Conservation (phyloP, 371 early-diverging fungal genomes). For the Umbelopsis sp. region DNA sequence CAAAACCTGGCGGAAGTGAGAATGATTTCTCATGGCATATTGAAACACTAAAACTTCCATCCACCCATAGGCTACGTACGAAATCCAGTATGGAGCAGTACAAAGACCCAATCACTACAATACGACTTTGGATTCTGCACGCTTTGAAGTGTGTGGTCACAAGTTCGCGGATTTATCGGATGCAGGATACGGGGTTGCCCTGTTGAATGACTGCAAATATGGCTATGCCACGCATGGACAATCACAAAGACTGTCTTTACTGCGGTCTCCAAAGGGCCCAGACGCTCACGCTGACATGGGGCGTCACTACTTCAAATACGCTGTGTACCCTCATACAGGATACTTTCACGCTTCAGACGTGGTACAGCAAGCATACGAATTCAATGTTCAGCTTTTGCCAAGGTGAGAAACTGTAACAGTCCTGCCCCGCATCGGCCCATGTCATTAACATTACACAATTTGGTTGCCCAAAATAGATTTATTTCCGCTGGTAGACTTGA, state of each 20-base stretch:
- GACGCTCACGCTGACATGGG: constrained; percentile 72
- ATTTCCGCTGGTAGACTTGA: not conserved
- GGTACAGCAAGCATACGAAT: constrained; percentile 84
- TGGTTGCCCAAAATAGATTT: not conserved
- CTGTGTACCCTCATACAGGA: constrained; percentile 86
- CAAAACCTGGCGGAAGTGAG: not conserved
- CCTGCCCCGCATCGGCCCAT: not conserved
- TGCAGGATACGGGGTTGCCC: constrained; percentile 91
- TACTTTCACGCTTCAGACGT: constrained; percentile 79
- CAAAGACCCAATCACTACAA: constrained; percentile 95
- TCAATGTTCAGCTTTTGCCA: constrained; percentile 80
- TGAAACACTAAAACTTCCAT: not conserved
- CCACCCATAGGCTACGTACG: constrained; percentile 79
- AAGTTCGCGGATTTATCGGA: constrained; percentile 95
- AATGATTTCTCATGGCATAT: not conserved
- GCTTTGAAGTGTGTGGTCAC: constrained; percentile 86
- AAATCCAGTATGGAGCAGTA: constrained; percentile 92
- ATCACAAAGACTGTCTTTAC: constrained; percentile 80
- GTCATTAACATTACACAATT: constrained; percentile 7
- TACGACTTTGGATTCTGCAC: constrained; percentile 90
- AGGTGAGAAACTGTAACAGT: constrained; percentile 40
- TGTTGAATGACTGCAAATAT: constrained; percentile 93
- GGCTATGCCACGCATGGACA: constrained; percentile 85
- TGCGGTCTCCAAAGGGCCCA: constrained; percentile 88
- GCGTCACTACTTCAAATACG: constrained; percentile 84